phyloP scores from a whole-genome alignment of 2,329 filamentous ascomycete genomes.

The Davidsoniella eucalypti region DNA sequence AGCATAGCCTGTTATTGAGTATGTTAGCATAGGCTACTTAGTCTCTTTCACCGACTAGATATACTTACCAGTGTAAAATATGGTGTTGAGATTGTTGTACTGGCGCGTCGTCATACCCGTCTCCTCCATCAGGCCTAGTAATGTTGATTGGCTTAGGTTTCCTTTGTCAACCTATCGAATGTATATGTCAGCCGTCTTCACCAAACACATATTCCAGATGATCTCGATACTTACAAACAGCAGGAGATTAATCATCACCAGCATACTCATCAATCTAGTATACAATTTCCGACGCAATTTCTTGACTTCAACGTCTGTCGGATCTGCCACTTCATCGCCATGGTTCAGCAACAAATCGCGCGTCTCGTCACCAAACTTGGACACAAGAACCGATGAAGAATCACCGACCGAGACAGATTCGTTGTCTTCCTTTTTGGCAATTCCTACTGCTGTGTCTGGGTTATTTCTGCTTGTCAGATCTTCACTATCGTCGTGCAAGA shows the following conservation, averaged over 20 bases:
- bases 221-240: conserved; percentile 3
- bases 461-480: too few relatives aligned
- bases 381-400: neutral
- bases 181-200: neutral
- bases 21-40: neutral
- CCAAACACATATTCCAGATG: too few relatives aligned
- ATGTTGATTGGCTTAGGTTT: conserved; percentile 3
- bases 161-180: conserved; percentile 3
- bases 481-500: too few relatives aligned
- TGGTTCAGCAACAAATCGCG: neutral
- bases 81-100: conserved; percentile 32
- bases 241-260: neutral
- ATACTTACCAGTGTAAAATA: conserved; percentile 37
- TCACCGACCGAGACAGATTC: too few relatives aligned
- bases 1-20: neutral
- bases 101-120: conserved; percentile 17
- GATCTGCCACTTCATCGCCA: neutral
- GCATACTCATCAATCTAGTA: neutral
- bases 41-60: conserved; percentile 16
- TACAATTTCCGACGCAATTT: conserved; percentile 1
- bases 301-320: neutral
- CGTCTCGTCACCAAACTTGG: neutral
- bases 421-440: neutral
- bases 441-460: neutral
- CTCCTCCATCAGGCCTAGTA: conserved; percentile 8